These are phyloP conservation scores for Tricholoma matsutake DNA, from an alignment of 768 basidiomycete species.

Conservation along the genomic window DNA sequence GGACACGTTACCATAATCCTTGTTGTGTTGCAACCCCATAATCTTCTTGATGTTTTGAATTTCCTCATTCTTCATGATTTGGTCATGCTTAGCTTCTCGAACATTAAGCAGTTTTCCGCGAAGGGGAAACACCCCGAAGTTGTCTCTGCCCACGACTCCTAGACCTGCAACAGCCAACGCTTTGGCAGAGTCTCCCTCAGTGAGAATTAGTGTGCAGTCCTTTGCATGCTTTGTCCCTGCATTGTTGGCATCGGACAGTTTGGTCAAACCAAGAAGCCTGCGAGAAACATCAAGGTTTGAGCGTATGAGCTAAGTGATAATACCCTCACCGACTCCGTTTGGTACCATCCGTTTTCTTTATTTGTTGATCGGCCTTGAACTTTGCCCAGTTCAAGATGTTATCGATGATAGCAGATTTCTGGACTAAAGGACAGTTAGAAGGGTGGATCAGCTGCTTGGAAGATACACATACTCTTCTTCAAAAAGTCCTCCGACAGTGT, in stretches of 20 bases:
- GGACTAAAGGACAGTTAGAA: slow-evolving; percentile 44
- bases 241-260: slow-evolving; percentile 96
- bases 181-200: slow-evolving; percentile 99
- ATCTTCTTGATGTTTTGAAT: slow-evolving; percentile 98
- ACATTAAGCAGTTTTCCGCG: slow-evolving; percentile 97
- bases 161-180: slow-evolving; percentile 93
- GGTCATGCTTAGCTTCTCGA: slow-evolving; percentile 92
- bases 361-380: slow-evolving; percentile 93
- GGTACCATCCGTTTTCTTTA: slow-evolving; percentile 92
- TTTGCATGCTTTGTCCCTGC: slow-evolving; percentile 82
- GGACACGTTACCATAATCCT: slow-evolving; percentile 67
- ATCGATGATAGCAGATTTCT: slow-evolving; percentile 87
- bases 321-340: slow-evolving; percentile 75
- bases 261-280: slow-evolving; percentile 87
- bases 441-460: neutral
- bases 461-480: slow-evolving; percentile 73
- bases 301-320: neutral
- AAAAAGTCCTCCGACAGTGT: slow-evolving; percentile 86
- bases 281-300: neutral
- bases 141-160: slow-evolving; percentile 91
- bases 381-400: slow-evolving; percentile 94
- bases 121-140: slow-evolving; percentile 96
- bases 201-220: slow-evolving; percentile 92
- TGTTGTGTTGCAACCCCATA: slow-evolving; percentile 92
- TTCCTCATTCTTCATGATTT: slow-evolving; percentile 98